phyloP scores from a whole-genome alignment of 225 moss, liverwort and hornwort genomes.

The Pseudisothecium myosuroides region DNA sequence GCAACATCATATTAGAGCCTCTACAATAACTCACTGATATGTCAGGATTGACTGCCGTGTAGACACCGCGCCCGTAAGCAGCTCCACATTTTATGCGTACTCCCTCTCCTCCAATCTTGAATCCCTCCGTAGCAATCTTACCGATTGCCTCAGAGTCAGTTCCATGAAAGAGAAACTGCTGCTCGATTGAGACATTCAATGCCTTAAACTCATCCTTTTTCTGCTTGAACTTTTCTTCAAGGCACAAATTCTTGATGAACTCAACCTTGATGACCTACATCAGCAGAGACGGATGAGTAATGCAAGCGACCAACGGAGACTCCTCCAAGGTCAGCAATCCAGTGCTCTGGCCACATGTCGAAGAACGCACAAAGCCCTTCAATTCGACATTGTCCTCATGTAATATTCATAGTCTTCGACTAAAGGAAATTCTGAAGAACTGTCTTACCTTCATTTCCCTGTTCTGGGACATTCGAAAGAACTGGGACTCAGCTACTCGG shows the following conservation, averaged over 20 bases:
- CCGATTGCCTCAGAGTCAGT: neutral
- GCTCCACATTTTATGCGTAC: constrained; percentile 1
- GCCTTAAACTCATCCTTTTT: constrained; percentile 3
- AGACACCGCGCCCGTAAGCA: constrained; percentile 4
- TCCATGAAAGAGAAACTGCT: constrained; percentile 14
- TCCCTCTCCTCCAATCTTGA: constrained; percentile 30
- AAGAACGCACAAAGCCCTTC: neutral
- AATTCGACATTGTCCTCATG: neutral
- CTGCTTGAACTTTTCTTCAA: neutral
- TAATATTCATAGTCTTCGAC: neutral
- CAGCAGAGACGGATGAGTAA: neutral
- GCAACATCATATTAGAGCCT: constrained; percentile 12
- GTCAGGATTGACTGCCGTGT: constrained; percentile 30
- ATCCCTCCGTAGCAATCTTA: constrained; percentile 21
- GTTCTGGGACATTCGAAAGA: constrained; percentile 18
- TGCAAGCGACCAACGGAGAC: neutral
- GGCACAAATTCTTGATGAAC: neutral
- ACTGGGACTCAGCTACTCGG: constrained; percentile 29
- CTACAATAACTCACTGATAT: neutral
- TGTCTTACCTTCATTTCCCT: neutral
- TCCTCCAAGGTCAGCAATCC: neutral
- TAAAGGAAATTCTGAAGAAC: neutral
- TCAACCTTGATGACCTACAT: constrained; percentile 24
- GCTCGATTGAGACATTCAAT: neutral
- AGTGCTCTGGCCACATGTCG: neutral